These are phyloP conservation scores for Lomentospora prolificans DNA, from an alignment of 2,329 filamentous ascomycete genomes.

Conservation along the genomic window DNA sequence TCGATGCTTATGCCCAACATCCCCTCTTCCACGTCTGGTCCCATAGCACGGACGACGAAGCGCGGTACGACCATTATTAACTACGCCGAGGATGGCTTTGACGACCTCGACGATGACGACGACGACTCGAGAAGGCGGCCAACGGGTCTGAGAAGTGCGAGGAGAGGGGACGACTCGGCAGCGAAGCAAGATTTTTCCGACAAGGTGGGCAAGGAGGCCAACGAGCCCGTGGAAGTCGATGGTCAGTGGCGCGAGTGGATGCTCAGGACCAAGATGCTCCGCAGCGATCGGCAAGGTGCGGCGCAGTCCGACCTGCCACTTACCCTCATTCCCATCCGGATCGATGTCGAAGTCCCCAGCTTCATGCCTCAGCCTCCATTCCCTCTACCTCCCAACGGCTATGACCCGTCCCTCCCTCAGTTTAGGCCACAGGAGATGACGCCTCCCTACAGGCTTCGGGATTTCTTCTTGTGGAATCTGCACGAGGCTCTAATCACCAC, in stretches of 20 bases:
- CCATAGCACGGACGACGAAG: constrained; percentile 80
- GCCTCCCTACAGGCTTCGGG: constrained; percentile 78
- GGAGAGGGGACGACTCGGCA: constrained; percentile 58
- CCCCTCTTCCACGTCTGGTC: constrained; percentile 56
- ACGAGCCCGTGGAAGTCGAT: constrained; percentile 70
- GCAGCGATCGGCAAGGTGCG: constrained; percentile 50
- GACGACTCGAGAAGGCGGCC: constrained; percentile 68
- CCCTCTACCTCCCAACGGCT: constrained; percentile 47
- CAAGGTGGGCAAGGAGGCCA: constrained; percentile 75
- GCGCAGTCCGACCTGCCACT: constrained; percentile 69
- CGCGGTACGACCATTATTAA: constrained; percentile 94
- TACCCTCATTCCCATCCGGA: constrained; percentile 88
- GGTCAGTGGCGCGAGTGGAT: constrained; percentile 96
- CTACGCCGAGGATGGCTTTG: constrained; percentile 93
- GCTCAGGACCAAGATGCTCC: constrained; percentile 53
- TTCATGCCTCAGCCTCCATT: constrained; percentile 59
- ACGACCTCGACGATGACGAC: constrained; percentile 65
- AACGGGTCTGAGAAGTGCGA: constrained; percentile 73
- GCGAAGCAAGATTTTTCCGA: constrained; percentile 56
- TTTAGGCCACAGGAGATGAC: constrained; percentile 74
- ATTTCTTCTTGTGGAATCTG: constrained; percentile 96
- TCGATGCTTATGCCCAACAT: constrained; percentile 80
- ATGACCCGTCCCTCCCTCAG: constrained; percentile 65
- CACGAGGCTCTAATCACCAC: constrained; percentile 91
- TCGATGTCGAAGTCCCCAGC: constrained; percentile 83